Base-by-base conservation (phyloP, 139 green algal species). In the Micractinium conductrix region DNA sequence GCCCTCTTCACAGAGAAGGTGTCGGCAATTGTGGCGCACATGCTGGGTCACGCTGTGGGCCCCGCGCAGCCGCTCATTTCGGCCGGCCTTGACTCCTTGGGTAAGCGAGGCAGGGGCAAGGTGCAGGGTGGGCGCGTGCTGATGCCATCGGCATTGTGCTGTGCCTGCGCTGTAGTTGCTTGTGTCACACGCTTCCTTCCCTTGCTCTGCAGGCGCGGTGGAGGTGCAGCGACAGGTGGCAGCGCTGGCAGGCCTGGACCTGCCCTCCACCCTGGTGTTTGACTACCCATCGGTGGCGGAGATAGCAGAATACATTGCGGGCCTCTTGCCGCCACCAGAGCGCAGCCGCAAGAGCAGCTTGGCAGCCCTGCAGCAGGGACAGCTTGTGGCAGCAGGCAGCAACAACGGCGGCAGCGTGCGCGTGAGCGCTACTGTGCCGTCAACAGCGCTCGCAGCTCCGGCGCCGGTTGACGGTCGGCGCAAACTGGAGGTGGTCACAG, bases 41-140 rank as follows among this genome's bases (percentile, higher is more conserved):
- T 93, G 35, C 33, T 95, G 14, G 92, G 90, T 28, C 30, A 33
- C 12, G 16, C n/a, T 0, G 86, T 96, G n/a, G 73, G 42, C 14
- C 19, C 55, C 16, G 38, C 5, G 17, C 45, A 80, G 44, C 92
- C 95, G 9, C 85, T 98, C 8, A 96, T 97, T 92, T 88, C 89
- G 30, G 89, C 92, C 6, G 95, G 95, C 17, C 84, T 97, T 73
- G 94, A 98, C 85, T 95, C 90, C 12, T 85, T 98, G 55, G 92
- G 91, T 19, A 88, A 90, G 14, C 90, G 45, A 92, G 96, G 37
- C 33, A 1, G 45, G 10, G 9, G 14, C n/a, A 26, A 2, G 12
- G n/a, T 74, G 67, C 21, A 44, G 53, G 53, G 2, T 30, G 19
- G 90, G 55, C 53, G 48, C 10, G 82, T 96, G 26, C 24, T 26